Evolutionary conservation across 78 protist genomes (phyloP), one percentile per base, ranked within the genome.

Genomic region (Dictyostelium capitatum): DNA sequence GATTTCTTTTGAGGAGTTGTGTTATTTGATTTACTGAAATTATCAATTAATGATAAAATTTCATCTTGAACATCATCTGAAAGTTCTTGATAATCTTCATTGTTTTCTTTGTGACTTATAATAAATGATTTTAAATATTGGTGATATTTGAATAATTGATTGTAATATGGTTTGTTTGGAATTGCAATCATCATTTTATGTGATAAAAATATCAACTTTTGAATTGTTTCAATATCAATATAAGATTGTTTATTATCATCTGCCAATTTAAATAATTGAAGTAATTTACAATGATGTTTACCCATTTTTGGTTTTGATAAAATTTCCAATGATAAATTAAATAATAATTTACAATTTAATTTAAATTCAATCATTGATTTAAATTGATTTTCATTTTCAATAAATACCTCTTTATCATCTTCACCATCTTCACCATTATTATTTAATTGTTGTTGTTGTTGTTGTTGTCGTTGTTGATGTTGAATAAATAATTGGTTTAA

Each of bases 61-160:
- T 73, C 17, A n/a, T 73, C 80, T 73, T 73, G 80, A 43, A 20
- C 25, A 19, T 73, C 57, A 47, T 73, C 32, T 20, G 80, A 41
- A 43, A 73, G 46, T 37, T 69, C 77, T 73, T 43, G 70, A 25
- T 62, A 15, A 56, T 56, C 28, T 19, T 19, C 0, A 3, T 4
- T 25, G 15, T 20, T 43, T 30, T 56, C 72, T 15, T 37, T 79
- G 8, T 30, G 28, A n/a, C 17, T 75, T 5, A n/a, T 12, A 0
- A 37, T 15, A 19, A 79, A 79, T 48, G 83, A 43, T 79, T 54
- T 25, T 28, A 87, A 56, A 32, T 57, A 87, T 15, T 46, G 20
- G 12, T 67, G 57, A 64, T 62, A 74, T 54, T 65, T 87, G n/a
- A 11, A 46, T 17, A 87, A 12, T 50, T 87, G 93, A 30, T 54